phyloP scores from a whole-genome alignment of 1,284 basidiomycete species.

The Apiotrichum gracile region DNA sequence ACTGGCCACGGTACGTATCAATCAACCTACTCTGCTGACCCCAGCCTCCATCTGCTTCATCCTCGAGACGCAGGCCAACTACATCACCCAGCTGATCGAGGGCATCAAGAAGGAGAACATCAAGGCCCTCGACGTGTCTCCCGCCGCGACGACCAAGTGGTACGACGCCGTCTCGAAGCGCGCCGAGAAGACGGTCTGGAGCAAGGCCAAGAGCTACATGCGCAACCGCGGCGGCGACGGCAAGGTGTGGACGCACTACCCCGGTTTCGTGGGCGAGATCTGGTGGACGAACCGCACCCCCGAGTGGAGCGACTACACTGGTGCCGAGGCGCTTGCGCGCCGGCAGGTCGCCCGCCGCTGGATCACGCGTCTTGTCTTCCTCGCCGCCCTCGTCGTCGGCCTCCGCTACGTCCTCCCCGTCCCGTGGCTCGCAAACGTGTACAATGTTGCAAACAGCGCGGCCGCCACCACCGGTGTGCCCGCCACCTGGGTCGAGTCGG shows the following conservation, averaged over 20 bases:
- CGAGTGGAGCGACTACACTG: constrained; percentile 1
- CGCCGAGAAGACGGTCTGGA: constrained; percentile 2
- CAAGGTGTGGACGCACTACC: constrained; percentile 7
- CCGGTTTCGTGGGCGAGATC: neutral
- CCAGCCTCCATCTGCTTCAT: constrained; percentile 1
- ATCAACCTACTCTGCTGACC: neutral
- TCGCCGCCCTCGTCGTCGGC: neutral
- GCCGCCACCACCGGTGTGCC: neutral
- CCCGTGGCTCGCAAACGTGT: neutral
- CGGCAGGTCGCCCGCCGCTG: neutral
- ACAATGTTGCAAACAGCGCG: too few species aligned
- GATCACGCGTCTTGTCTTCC: neutral
- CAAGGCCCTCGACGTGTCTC: neutral
- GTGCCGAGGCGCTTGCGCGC: neutral
- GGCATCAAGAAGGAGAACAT: neutral
- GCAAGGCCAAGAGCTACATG: constrained; percentile 3
- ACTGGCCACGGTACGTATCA: neutral
- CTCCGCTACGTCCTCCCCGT: neutral
- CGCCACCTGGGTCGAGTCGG: neutral
- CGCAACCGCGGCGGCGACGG: constrained; percentile 7
- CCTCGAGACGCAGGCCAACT: constrained; percentile 3
- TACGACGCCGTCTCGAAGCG: neutral
- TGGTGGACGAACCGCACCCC: constrained; percentile 4
- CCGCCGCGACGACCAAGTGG: neutral
- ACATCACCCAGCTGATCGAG: constrained; percentile 1